A percentile compares a stretch with the other conserved stretches of the same genome.
Evolutionary conservation across 2,329 filamentous ascomycete genomes (phyloP).

Genomic region (Cordyceps javanica): DNA sequence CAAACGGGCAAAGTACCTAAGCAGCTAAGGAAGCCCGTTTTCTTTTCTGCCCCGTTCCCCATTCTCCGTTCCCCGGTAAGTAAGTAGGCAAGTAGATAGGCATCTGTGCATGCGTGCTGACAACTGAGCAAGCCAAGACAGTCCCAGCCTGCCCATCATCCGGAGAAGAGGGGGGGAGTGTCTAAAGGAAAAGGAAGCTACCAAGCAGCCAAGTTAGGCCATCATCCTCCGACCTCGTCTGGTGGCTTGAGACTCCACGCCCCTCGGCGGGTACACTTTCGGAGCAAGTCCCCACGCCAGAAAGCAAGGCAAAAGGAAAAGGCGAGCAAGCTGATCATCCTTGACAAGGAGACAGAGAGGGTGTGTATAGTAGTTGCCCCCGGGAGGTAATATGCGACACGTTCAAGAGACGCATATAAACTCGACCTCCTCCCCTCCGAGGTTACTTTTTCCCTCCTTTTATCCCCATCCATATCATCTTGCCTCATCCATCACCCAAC

Average conservation of each 20-base stretch:
- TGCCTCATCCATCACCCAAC: background rate
- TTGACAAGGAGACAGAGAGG: background rate
- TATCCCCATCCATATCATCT: background rate
- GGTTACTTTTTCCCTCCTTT: background rate
- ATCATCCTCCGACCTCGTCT: no score
- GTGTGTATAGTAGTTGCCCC: background rate
- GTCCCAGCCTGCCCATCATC: no score
- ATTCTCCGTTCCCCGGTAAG: background rate
- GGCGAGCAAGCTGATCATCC: no score
- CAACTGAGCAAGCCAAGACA: background rate
- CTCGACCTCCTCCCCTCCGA: background rate
- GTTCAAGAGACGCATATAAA: slow-evolving; percentile 6
- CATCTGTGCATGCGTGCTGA: no score
- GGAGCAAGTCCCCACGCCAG: background rate
- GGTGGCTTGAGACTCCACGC: no score
- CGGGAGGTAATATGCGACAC: background rate
- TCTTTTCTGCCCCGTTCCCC: no score
- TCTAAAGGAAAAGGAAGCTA: background rate
- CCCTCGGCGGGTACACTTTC: no score
- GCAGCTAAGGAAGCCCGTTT: no score
- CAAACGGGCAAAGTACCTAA: no score
- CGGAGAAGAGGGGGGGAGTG: background rate
- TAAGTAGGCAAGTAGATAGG: no score
- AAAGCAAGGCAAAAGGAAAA: background rate
- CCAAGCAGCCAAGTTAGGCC: no score